Evolutionary conservation across 1,284 basidiomycete species (phyloP).

Genomic region (Ustilago trichophora): DNA sequence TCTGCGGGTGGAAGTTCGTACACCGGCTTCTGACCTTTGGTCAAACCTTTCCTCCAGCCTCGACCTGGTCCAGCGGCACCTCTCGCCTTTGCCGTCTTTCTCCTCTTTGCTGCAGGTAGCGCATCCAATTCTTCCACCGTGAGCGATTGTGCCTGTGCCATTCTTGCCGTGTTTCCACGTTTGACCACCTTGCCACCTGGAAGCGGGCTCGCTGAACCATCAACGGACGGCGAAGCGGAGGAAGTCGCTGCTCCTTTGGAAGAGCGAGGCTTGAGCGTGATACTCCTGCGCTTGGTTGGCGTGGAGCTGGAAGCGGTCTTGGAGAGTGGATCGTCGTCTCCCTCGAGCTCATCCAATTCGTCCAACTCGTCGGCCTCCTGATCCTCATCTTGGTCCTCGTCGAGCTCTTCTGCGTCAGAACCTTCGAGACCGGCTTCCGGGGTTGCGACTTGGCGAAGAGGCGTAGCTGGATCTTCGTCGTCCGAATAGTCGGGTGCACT

Average conservation of each 20-base stretch:
- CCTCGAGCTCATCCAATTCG: slow-evolving; percentile 44
- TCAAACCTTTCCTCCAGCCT: slow-evolving; percentile 64
- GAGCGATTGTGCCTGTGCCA: slow-evolving; percentile 35
- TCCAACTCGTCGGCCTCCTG: slow-evolving; percentile 40
- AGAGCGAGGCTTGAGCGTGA: slow-evolving; percentile 39
- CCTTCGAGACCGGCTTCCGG: neutral
- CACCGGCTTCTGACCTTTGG: slow-evolving; percentile 62
- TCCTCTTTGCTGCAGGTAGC: slow-evolving; percentile 61
- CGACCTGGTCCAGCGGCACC: slow-evolving; percentile 63
- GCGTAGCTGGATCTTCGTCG: slow-evolving; percentile 19
- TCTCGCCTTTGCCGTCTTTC: slow-evolving; percentile 60
- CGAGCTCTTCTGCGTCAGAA: slow-evolving; percentile 11
- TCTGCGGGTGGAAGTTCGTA: slow-evolving; percentile 53
- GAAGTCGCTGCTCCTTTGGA: slow-evolving; percentile 7
- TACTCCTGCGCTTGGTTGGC: slow-evolving; percentile 31
- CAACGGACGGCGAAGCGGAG: slow-evolving; percentile 31
- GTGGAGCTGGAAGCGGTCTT: slow-evolving; percentile 15
- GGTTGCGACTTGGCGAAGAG: slow-evolving; percentile 1
- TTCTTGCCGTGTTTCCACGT: slow-evolving; percentile 17
- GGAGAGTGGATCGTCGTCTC: slow-evolving; percentile 17
- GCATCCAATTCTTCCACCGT: slow-evolving; percentile 62
- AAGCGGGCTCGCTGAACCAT: slow-evolving; percentile 33
- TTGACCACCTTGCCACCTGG: slow-evolving; percentile 11
- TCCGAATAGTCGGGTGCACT: slow-evolving; percentile 42
- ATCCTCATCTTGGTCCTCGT: slow-evolving; percentile 29